A percentile compares a stretch with the other conserved stretches of the same genome.
phyloP scores from a whole-genome alignment of 2,329 filamentous ascomycete genomes.

The Bipolaris bicolor region DNA sequence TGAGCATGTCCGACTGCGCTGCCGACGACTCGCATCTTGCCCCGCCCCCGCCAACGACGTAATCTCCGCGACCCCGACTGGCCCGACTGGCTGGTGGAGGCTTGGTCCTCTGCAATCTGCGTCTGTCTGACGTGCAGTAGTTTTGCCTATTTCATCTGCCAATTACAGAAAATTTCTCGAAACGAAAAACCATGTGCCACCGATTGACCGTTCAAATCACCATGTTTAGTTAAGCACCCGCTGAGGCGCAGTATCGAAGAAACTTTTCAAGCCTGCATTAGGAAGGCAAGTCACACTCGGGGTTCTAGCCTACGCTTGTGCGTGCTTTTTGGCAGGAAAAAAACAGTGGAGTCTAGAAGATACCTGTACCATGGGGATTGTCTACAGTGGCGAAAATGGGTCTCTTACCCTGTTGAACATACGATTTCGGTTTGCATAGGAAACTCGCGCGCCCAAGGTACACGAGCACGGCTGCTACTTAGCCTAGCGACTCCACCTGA shows the following conservation, averaged over 20 bases:
- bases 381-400: too few species aligned
- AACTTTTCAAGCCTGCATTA: background rate
- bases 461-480: too few species aligned
- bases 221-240: background rate
- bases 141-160: background rate
- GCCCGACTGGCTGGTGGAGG: conserved; percentile 9
- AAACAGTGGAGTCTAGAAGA: too few species aligned
- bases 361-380: too few species aligned
- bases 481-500: too few species aligned
- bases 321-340: too few species aligned
- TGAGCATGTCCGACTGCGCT: conserved; percentile 8
- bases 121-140: conserved; percentile 12
- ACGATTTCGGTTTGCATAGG: too few species aligned
- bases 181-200: background rate
- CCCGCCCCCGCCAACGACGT: conserved; percentile 23
- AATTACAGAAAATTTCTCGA: background rate
- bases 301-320: background rate
- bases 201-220: background rate
- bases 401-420: too few species aligned
- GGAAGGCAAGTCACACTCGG: background rate
- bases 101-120: conserved; percentile 1
- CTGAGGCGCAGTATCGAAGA: background rate
- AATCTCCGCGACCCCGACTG: conserved; percentile 10
- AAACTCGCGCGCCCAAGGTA: too few species aligned
- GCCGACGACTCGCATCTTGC: conserved; percentile 12